Percentiles rank a stretch among this genome's conserved stretches.
Evolutionary conservation across 2,329 filamentous ascomycete genomes (phyloP).

Genomic region (Pseudonectria foliicola): DNA sequence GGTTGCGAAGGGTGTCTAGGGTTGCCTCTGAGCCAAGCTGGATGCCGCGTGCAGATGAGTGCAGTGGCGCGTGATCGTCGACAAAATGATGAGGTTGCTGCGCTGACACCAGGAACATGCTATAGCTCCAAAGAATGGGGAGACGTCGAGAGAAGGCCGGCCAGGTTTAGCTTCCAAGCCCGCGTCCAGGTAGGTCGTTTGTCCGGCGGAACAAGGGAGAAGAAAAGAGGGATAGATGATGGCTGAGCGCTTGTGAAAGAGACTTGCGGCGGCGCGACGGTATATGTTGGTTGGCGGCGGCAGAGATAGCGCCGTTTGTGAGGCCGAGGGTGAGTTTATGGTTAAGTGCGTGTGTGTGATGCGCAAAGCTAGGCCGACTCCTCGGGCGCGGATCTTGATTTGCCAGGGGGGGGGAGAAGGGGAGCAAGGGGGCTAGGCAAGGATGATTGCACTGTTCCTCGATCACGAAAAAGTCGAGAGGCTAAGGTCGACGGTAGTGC

Average conservation of each 20-base stretch:
- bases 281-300: conserved; percentile 30
- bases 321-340: conserved; percentile 24
- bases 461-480: conserved; percentile 24
- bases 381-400: conserved; percentile 27
- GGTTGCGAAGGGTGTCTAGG: conserved; percentile 18
- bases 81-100: conserved; percentile 26
- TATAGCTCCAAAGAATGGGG: conserved; percentile 24
- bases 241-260: conserved; percentile 23
- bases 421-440: conserved; percentile 23
- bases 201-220: conserved; percentile 20
- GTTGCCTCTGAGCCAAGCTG: conserved; percentile 21
- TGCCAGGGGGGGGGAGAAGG: conserved; percentile 17
- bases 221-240: conserved; percentile 13
- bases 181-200: conserved; percentile 25
- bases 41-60: conserved; percentile 11
- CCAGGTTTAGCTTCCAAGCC: conserved; percentile 26
- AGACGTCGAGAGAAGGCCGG: conserved; percentile 22
- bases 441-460: conserved; percentile 23
- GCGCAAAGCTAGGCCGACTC: conserved; percentile 26
- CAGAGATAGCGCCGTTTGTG: conserved; percentile 26
- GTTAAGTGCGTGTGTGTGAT: conserved; percentile 22
- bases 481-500: conserved; percentile 23
- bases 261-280: conserved; percentile 27
- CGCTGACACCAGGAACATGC: conserved; percentile 29
- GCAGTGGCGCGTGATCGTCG: conserved; percentile 19